Evolutionary conservation across 2,329 filamentous ascomycete genomes (phyloP), one percentile per base, ranked within the genome.

Genomic region (Acarospora socialis): DNA sequence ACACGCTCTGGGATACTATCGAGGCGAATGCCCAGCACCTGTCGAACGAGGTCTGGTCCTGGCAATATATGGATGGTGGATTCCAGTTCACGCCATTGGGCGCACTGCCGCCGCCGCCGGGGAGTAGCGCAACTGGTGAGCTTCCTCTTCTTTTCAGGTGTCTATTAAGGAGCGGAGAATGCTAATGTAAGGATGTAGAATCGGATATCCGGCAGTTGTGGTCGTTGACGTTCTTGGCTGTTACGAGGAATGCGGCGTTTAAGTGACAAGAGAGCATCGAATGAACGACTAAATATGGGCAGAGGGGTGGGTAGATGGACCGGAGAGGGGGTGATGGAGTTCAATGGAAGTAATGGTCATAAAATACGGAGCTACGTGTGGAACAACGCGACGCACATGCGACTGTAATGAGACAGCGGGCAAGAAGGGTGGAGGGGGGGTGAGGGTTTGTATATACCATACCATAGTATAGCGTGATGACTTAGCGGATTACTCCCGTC

Each of bases 41-140:
- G 9, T 66, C 64, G 35, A 57, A 56, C 2, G 72, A 77, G 44
- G 68, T 77, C 0, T 77, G 73, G 73, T 71, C 64, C 30, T 77
- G 70, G 71, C 55, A 57, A 5, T 75, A 69, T 38, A 50, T 49
- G 16, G 52, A 63, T 37, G 61, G 50, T 2, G 47, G 47, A 5
- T 74, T 67, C 43, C 42, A 58, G 21, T 60, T 63, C 26, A 59
- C 58, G 32, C 63, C 66, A 15, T 46, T 74, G 29, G 69, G 68
- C 0, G 56, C 57, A 2, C 47, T 73, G 35, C 59, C 63, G 4
- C 56, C 66, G 18, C 59, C 61, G 3, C 51, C 57, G 3, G 65
- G 64, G 4, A 51, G 50, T 30, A 52, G 46, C 32, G 53, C 60
- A 43, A 55, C 52, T 32, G 51, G 46, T 50, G 38, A 13, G 43